phyloP scores from a whole-genome alignment of 768 basidiomycete species.

The Porphyrellus cyaneotinctus region DNA sequence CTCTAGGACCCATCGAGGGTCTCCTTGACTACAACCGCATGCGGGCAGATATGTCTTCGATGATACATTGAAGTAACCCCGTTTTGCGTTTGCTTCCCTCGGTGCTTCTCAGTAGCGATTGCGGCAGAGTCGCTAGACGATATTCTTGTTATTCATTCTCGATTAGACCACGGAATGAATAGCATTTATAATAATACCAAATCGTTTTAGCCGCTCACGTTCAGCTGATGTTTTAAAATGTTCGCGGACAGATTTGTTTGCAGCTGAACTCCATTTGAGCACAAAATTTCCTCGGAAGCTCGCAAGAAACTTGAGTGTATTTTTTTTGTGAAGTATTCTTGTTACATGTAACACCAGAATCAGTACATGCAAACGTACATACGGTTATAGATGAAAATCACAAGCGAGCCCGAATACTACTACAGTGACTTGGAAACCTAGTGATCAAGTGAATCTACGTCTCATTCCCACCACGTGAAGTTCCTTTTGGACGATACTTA shows the following conservation, averaged over 20 bases:
- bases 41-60: conserved; percentile 76
- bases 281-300: not conserved
- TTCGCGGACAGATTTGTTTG: not conserved
- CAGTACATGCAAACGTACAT: conserved; percentile 15
- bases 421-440: not conserved
- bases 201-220: not conserved
- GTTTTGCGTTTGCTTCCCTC: not conserved
- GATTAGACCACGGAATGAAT: conserved; percentile 21
- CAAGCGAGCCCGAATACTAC: not conserved
- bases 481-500: conserved; percentile 54
- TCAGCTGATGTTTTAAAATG: not conserved
- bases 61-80: conserved; percentile 51
- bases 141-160: conserved; percentile 18
- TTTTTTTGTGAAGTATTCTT: not conserved
- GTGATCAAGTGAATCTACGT: conserved; percentile 5
- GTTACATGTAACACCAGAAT: not conserved
- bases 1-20: conserved; percentile 86
- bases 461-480: conserved; percentile 27
- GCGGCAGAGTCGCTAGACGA: conserved; percentile 18
- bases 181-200: conserved; percentile 13
- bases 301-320: not conserved
- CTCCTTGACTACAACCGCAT: conserved; percentile 93
- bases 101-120: not conserved
- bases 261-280: not conserved
- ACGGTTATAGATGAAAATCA: conserved; percentile 9